Evolutionary conservation across 192 early-diverging fungal species (phyloP), one percentile per base, ranked within the genome.

Genomic region (Coemansia sp.): DNA sequence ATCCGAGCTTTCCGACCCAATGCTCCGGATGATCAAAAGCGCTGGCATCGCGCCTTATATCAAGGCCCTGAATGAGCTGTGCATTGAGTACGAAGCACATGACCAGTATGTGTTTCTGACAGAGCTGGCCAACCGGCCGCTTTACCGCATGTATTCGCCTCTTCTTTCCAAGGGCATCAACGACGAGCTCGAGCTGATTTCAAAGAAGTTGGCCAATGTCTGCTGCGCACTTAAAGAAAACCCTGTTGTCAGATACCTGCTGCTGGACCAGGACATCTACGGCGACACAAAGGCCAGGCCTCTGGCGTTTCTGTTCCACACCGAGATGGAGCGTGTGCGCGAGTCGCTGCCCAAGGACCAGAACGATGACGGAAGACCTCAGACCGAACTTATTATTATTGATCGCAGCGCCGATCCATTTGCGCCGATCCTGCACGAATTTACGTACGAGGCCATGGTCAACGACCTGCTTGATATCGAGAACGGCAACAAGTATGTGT

Each of bases 371-470:
- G 52, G 69, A 56, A 60, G 45, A 32, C 81, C 86, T 60, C 92
- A 85, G 29, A 89, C 93, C 18, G 89, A 94, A 30, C 71, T 98
- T 33, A 86, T 99, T 36, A 88, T 99, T 68, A 71, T 93, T 28
- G 98, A 99, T 69, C 89, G 98, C 59, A 90, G 91, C 2, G 86
- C 97, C 48, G 98, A 99, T 76, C 85, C 92, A 50, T 87, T 89
- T 62, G 87, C 93, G 4, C 95, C 98, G 6, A 86, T 98, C 5
- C 76, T 98, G 36, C 96, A 99, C 80, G 98, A 99, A 76, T 98
- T 99, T 64, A 97, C 98, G 0, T 99, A 99, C 67, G 96, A 99
- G 75, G 96, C 98, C 2, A 98, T 98, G 96, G 87, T 93, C 56
- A 89, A 95, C 63, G 98, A 99, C 73, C 77, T 99, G 66, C 70